phyloP scores from a whole-genome alignment of 176 grass and related monocot species.

The Zoysia pacifica region DNA sequence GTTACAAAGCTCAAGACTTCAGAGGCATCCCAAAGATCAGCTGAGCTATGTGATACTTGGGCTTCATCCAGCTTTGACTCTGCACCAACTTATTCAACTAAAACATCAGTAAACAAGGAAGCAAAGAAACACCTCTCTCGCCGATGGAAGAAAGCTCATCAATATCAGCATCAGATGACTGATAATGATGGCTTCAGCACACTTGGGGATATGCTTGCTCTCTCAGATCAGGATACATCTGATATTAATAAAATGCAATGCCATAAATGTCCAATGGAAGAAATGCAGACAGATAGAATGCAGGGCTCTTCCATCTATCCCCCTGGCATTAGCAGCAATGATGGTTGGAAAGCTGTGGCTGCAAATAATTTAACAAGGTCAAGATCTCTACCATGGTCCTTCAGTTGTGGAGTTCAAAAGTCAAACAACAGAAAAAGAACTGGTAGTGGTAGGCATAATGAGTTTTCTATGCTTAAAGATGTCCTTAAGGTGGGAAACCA shows the following conservation, averaged over 20 bases:
- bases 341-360: constrained; percentile 59
- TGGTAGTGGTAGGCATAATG: constrained; percentile 51
- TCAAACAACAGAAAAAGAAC: constrained; percentile 58
- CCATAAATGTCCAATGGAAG: constrained; percentile 43
- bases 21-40: constrained; percentile 43
- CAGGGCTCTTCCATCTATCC: constrained; percentile 33
- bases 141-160: constrained; percentile 70
- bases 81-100: constrained; percentile 55
- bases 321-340: constrained; percentile 60
- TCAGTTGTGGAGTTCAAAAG: constrained; percentile 49
- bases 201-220: constrained; percentile 77
- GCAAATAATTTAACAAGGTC: constrained; percentile 61
- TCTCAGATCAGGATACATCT: constrained; percentile 60
- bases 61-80: constrained; percentile 51
- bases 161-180: constrained; percentile 41
- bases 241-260: constrained; percentile 14
- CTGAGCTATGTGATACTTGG: constrained; percentile 58
- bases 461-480: constrained; percentile 84
- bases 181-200: constrained; percentile 44
- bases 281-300: constrained; percentile 36
- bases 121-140: constrained; percentile 87
- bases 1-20: constrained; percentile 46
- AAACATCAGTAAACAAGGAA: constrained; percentile 81
- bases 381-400: constrained; percentile 70
- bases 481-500: constrained; percentile 67